Base-by-base conservation (phyloP, 140 eudicot genomes). In the Erigeron philadelphicus region DNA sequence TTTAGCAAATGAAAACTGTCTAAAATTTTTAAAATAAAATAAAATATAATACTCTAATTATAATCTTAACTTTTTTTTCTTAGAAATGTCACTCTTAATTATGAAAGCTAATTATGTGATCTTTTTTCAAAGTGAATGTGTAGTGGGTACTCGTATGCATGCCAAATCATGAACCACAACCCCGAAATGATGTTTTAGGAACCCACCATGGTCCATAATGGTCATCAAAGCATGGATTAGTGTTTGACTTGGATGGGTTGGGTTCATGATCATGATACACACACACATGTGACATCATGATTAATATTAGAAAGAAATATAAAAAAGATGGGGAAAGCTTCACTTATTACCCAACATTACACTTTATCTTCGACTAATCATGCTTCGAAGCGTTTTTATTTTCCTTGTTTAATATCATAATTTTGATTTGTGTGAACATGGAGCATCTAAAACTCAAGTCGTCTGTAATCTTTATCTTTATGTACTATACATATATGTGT, bases 141-240 rank as follows among this genome's bases (percentile, higher is more conserved):
- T 64, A 61, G 75, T 76, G 71, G 75, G 64, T 64, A 61, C 57
- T 62, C 43, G 72, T 57, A 21, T 71, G 81, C 78, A 61, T 78
- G 78, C 73, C 74, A 57, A 77, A 72, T 65, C 81, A 77, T 66
- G 78, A 72, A 66, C 17, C 78, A 77, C 59, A 60, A 66, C 65
- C 54, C 75, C 43, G 31, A 58, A 47, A 78, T 78, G 78, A 78
- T 78, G 78, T 41, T 48, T 58, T 65, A 78, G 58, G 81, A 78
- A 78, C 78, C 81, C 81, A 78, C 81, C 60, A 47, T 72, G 81
- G 74, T 78, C 73, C 74, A 78, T 78, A 58, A 78, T 78, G 78
- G 81, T 49, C 81, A 72, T 72, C 73, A 72, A 72, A 11, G 64
- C 70, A 78, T 72, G 81, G 73, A 78, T 78, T 78, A 78, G 73